Base-by-base conservation (phyloP, 2,329 filamentous ascomycete species). In the Golovinomyces cichoracearum region DNA sequence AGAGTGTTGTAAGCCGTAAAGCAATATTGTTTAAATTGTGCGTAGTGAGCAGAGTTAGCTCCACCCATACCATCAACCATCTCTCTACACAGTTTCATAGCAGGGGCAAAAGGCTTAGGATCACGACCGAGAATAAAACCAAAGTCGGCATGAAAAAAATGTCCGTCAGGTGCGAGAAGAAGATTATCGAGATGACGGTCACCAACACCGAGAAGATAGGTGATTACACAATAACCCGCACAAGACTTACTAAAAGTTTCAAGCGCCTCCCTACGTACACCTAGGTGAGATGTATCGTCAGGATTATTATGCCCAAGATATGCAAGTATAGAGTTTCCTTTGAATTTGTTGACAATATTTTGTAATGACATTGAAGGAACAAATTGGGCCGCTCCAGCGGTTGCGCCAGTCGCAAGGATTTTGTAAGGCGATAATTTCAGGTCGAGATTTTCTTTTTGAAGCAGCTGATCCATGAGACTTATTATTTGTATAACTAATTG, bases 11-110 rank as follows among this genome's bases (percentile, higher is more conserved):
- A 98, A 0, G 90, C 84, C 2, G 93, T 81, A 64, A 93, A 94
- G 62, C 85, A 93, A 63, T 95, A 93, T 57, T 92, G 83, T 61
- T 90, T 90, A 65, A 98, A 98, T 48, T 80, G 74, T 40, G 78
- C 70, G 63, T 93, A 98, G 53, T 92, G 79, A 21, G 82, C 74
- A 3, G 81, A 84, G 29, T 73, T 71, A 6, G 78, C 72, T 12
- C 90, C 90, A 37, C 92, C 92, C 84, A 98, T 94, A 53, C 86
- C 90, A 58, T 98, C 90, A 3, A 95, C 83, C 90, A 98, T 98
- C 60, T 98, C 88, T 57, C 86, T 88, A 60, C 81, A 88, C 7
- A 98, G 74, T 63, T 98, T 98, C 79, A 98, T 93, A 48, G 88
- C 77, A 0, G 90, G 90, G 0, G 90, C 88, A 60, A 98, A 95